These are phyloP conservation scores for Xylaria curta DNA, from an alignment of 495 filamentous ascomycete genomes.

Conservation along the genomic window DNA sequence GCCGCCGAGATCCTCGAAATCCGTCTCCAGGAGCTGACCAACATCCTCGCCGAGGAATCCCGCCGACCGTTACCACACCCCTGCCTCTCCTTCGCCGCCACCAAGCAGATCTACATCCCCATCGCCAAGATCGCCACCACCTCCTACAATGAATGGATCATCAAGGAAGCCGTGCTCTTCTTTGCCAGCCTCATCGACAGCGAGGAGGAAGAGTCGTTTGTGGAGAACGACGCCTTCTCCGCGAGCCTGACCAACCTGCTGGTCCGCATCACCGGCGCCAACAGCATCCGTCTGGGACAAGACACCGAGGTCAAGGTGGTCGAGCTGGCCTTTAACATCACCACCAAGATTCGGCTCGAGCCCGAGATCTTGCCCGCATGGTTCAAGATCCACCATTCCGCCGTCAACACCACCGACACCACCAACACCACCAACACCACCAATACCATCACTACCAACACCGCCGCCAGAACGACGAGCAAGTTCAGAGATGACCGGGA, in stretches of 20 bases:
- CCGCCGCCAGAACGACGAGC: conserved; percentile 34
- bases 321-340: conserved; percentile 90
- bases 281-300: conserved; percentile 63
- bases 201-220: conserved; percentile 93
- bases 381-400: conserved; percentile 65
- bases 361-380: conserved; percentile 84
- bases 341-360: conserved; percentile 90
- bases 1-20: conserved; percentile 60
- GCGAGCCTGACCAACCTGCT: conserved; percentile 82
- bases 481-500: conserved; percentile 57
- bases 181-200: conserved; percentile 92
- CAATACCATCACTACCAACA: too few species aligned
- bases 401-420: too few species aligned
- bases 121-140: conserved; percentile 84
- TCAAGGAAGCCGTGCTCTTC: conserved; percentile 79
- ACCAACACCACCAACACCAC: too few species aligned
- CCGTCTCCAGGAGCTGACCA: conserved; percentile 68
- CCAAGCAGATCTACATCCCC: conserved; percentile 83
- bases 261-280: conserved; percentile 66
- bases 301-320: conserved; percentile 85
- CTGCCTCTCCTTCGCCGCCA: conserved; percentile 82
- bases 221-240: conserved; percentile 83
- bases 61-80: conserved; percentile 86
- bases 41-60: conserved; percentile 85
- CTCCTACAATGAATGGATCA: conserved; percentile 77